These are phyloP conservation scores for Phytophthora melonis DNA, from an alignment of 352 stramenopile species.

Conservation along the genomic window DNA sequence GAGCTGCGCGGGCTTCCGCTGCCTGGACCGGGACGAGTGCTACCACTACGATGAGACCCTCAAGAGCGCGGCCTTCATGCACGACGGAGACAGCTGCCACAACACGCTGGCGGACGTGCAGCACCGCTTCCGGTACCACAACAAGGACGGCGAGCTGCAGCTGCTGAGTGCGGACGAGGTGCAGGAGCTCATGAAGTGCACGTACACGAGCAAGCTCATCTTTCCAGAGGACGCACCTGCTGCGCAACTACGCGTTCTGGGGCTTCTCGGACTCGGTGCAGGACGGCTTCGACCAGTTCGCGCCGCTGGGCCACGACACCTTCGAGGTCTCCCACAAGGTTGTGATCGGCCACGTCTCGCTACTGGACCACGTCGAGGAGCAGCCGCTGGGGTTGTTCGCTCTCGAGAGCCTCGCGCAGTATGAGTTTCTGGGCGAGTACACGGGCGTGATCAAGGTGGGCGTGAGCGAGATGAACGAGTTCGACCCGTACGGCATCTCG, in stretches of 20 bases:
- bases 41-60: slow-evolving; percentile 57
- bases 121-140: slow-evolving; percentile 55
- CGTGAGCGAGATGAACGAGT: slow-evolving; percentile 44
- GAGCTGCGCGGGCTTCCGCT: slow-evolving; percentile 57
- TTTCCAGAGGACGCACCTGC: slow-evolving; percentile 76
- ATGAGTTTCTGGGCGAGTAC: slow-evolving; percentile 74
- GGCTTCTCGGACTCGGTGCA: slow-evolving; percentile 64
- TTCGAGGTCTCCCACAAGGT: slow-evolving; percentile 57
- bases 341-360: slow-evolving; percentile 59
- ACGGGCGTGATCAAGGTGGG: slow-evolving; percentile 70
- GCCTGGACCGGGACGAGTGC: slow-evolving; percentile 72
- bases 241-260: slow-evolving; percentile 85
- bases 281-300: slow-evolving; percentile 62
- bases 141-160: slow-evolving; percentile 34
- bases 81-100: slow-evolving; percentile 49
- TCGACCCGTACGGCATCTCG: slow-evolving; percentile 75
- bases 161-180: slow-evolving; percentile 56
- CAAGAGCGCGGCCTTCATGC: slow-evolving; percentile 47
- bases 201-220: slow-evolving; percentile 76
- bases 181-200: slow-evolving; percentile 74
- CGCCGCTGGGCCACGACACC: slow-evolving; percentile 26
- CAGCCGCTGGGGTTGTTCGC: slow-evolving; percentile 74
- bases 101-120: slow-evolving; percentile 40
- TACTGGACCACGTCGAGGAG: slow-evolving; percentile 56
- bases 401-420: slow-evolving; percentile 46